These are phyloP conservation scores for Mucuna pruriens DNA, from an alignment of 306 rosid genomes.

Conservation along the genomic window DNA sequence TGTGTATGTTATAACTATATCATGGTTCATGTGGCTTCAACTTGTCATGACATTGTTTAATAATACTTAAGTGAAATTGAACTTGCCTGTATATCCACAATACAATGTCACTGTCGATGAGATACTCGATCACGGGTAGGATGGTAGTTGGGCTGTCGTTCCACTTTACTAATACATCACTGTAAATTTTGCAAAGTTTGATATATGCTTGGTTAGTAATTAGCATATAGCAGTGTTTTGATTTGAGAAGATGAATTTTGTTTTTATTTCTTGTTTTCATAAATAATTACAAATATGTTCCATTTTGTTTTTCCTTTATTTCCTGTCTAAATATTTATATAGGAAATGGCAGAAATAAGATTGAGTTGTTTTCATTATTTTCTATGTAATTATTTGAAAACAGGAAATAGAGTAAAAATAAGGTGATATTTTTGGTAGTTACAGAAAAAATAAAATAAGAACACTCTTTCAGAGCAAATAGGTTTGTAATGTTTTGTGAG, in stretches of 20 bases:
- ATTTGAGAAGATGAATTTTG: background rate
- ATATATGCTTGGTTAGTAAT: background rate
- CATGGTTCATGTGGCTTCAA: conserved; percentile 5
- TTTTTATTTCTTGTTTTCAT: background rate
- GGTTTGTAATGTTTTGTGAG: background rate
- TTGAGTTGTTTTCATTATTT: background rate
- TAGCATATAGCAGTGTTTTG: background rate
- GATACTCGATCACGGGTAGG: conserved; percentile 41
- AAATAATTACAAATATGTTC: background rate
- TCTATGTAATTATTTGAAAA: background rate
- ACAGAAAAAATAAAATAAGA: too few species aligned
- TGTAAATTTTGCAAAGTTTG: conserved; percentile 25
- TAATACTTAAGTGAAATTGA: background rate
- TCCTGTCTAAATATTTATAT: background rate
- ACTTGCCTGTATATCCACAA: conserved; percentile 51
- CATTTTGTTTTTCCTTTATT: background rate
- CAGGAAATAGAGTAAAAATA: background rate
- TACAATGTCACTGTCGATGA: conserved; percentile 6
- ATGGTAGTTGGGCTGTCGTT: conserved; percentile 36
- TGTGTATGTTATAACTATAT: background rate
- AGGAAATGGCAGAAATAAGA: background rate
- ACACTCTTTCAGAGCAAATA: background rate
- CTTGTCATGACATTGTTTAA: background rate
- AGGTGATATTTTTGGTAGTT: background rate
- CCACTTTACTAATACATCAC: conserved; percentile 30